Evolutionary conservation across 768 basidiomycete genomes (phyloP), one percentile per base, ranked within the genome.

Genomic region (Hericium rajendrae): DNA sequence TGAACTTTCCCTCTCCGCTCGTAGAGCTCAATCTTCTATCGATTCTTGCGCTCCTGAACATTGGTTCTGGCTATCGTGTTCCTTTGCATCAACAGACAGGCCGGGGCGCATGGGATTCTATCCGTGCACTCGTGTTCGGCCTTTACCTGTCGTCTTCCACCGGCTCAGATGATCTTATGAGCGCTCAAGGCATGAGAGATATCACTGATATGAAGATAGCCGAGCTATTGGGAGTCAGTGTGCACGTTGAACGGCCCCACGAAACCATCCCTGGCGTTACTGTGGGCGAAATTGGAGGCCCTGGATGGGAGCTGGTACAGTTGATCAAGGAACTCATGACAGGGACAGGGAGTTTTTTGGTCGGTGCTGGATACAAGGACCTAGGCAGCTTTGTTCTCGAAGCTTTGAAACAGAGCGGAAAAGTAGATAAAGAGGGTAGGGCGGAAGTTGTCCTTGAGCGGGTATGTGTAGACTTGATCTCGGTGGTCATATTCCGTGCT

Each of bases 11-110:
- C 39, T 85, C 86, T 0, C 70, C 77, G 18, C 71, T 82, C 4
- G 80, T 86, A 46, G 92, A 95, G 70, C 74, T 95, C 58, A 94
- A 92, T 68, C 73, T 94, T 28, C 72, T 94, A n/a, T 82, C 85
- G 48, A 70, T 89, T 8, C 80, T 93, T 43, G 82, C 85, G 2
- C 76, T 93, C 15, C 77, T 95, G 38, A 93, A 93, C 68, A 90
- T 94, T 68, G 88, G 79, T 4, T 89, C 88, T 1, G 88, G 88
- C 38, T 94, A 88, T 69, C 86, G 89, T 24, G 74, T 77, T 4
- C 81, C 85, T 4, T 76, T 94, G 40, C 90, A 89, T 68, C 70
- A 71, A 13, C 80, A 82, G 56, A 86, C 86, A 2, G 82, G 84
- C 13, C 82, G 89, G 43, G 91, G 91, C 20, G 89, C 90, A 60